Evolutionary conservation across 2,329 filamentous ascomycete genomes (phyloP), one percentile per base, ranked within the genome.

Genomic region (Colletotrichum somersetense): DNA sequence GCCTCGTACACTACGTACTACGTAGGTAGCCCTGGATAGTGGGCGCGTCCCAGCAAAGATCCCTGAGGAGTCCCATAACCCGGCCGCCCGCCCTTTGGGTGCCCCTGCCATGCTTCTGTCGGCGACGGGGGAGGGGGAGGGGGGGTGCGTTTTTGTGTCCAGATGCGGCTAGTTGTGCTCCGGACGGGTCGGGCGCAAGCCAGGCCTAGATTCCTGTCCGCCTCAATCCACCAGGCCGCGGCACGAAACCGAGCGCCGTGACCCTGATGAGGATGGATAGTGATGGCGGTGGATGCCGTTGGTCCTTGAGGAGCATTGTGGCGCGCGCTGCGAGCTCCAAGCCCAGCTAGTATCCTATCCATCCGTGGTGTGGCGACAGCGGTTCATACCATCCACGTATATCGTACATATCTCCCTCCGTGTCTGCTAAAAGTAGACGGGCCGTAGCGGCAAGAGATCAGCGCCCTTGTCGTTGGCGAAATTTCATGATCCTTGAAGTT

Each of bases 21-120:
- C 30, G 4, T 30, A 30, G 30, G 53, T 23, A 23, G 53, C 53
- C 61, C 40, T 20, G 40, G n/a, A 11, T 16, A 30, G 14, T 42
- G n/a, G 48, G 30, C 23, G 11, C 23, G 38, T 35, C 62, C 66
- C 53, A 40, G 66, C 35, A 69, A 23, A 50, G 23, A 69, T 69
- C 61, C 61, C 44, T 63, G 66, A 57, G 30, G 50, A 48, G 59
- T 56, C 59, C 67, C 67, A 69, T 65, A 59, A 66, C 53, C 67
- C 42, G 62, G 62, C 67, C 62, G 23, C 23, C 66, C 61, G 61
- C 61, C 62, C 44, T 68, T 57, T 63, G 30, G 5, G 18, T 23
- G 10, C 14, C 59, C 59, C 52, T 65, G 42, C 66, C 66, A 42
- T 48, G 44, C 44, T 58, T 42, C 23, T 66, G 62, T 66, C 33